Percentiles rank a stretch among this genome's conserved stretches.
Evolutionary conservation across 2,329 filamentous ascomycete species (phyloP).

Genomic region (Metarhizium guizhouense): DNA sequence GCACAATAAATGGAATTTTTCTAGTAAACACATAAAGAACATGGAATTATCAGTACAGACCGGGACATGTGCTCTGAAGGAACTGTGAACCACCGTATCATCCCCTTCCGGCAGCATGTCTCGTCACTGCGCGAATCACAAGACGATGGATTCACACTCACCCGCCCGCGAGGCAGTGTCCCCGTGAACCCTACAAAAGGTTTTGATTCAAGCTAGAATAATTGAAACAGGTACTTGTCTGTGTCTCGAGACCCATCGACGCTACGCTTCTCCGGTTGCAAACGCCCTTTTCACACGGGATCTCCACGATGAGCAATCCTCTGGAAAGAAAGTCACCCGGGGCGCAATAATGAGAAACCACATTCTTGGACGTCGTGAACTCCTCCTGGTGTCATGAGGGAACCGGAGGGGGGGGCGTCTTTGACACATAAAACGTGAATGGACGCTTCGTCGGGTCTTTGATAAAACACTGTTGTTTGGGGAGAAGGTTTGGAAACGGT

Average conservation of each 20-base stretch:
- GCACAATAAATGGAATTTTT: too few relatives aligned
- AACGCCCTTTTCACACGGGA: background rate
- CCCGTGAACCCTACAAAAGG: too few relatives aligned
- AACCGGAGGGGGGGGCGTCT: background rate
- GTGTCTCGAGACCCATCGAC: background rate
- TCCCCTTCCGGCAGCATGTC: too few relatives aligned
- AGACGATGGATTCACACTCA: too few relatives aligned
- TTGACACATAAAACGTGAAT: background rate
- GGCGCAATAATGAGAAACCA: background rate
- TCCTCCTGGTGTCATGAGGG: background rate
- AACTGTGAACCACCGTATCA: too few relatives aligned
- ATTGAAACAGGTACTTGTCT: background rate
- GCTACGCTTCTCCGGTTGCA: too few relatives aligned
- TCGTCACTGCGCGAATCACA: too few relatives aligned
- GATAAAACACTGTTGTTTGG: background rate
- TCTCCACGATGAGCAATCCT: background rate
- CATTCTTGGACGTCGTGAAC: background rate
- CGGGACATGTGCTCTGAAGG: too few relatives aligned
- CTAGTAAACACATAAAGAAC: too few relatives aligned
- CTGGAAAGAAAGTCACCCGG: background rate
- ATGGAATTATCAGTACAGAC: too few relatives aligned
- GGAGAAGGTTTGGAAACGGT: background rate
- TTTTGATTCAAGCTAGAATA: too few relatives aligned
- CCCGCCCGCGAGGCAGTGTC: too few relatives aligned
- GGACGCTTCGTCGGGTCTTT: background rate